phyloP scores from a whole-genome alignment of 371 early-diverging fungal species.

The Aphelidium insulamus region DNA sequence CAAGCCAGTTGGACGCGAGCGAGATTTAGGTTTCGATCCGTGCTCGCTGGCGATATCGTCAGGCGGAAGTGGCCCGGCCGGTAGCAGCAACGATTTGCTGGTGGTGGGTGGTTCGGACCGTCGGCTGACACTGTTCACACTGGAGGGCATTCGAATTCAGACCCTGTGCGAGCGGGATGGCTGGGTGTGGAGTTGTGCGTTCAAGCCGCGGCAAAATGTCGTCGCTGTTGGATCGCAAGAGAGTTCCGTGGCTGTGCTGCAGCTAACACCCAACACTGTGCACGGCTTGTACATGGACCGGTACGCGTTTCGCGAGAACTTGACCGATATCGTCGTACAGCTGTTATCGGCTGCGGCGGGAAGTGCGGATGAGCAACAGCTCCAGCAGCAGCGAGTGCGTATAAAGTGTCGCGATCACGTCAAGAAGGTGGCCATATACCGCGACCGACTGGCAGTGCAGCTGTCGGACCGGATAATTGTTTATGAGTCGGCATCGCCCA shows the following conservation, averaged over 20 bases:
- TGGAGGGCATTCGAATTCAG: constrained; percentile 18
- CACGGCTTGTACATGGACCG: constrained; percentile 24
- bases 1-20: constrained; percentile 20
- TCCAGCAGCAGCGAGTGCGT: constrained; percentile 11
- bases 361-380: no score
- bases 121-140: constrained; percentile 19
- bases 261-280: constrained; percentile 20
- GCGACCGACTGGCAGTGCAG: constrained; percentile 22
- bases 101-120: constrained; percentile 21
- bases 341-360: constrained; percentile 12
- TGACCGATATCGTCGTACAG: constrained; percentile 31
- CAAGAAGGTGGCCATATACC: constrained; percentile 23
- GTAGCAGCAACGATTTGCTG: constrained; percentile 16
- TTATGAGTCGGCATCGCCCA: constrained; percentile 21
- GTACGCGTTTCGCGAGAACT: constrained; percentile 22
- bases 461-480: constrained; percentile 21
- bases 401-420: constrained; percentile 28
- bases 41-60: constrained; percentile 12
- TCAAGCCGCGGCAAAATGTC: constrained; percentile 14
- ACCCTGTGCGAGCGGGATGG: constrained; percentile 13
- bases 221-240: constrained; percentile 17
- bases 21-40: constrained; percentile 17
- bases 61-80: no score
- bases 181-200: constrained; percentile 24
- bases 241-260: constrained; percentile 16